phyloP scores from a whole-genome alignment of 306 rosid species.

The Cucurbita ficifolia region DNA sequence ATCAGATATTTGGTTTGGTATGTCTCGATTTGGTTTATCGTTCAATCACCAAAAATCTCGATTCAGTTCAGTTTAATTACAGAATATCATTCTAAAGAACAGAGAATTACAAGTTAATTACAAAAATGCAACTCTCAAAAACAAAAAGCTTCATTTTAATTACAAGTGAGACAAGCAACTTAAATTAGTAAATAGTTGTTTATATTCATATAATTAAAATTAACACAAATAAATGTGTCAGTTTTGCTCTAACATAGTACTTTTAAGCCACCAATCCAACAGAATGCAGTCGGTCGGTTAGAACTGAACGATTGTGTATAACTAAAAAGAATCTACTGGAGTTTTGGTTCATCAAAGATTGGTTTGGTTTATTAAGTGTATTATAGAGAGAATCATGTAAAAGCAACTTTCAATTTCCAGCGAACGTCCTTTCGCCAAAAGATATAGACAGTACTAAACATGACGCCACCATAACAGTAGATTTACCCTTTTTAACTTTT shows the following conservation, averaged over 20 bases:
- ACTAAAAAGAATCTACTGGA: neutral
- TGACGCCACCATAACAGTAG: neutral
- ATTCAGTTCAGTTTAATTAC: neutral
- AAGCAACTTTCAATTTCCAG: neutral
- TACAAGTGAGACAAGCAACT: neutral
- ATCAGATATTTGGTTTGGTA: neutral
- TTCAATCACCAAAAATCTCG: neutral
- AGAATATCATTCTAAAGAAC: neutral
- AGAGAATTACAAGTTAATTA: neutral
- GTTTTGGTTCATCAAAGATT: neutral
- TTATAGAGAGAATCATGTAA: neutral
- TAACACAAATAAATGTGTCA: neutral
- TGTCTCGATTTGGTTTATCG: neutral
- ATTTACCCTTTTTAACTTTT: neutral
- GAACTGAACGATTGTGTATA: neutral
- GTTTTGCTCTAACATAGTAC: neutral
- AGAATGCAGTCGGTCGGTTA: neutral
- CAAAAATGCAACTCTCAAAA: neutral
- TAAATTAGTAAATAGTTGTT: neutral
- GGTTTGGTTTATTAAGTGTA: neutral
- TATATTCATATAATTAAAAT: neutral
- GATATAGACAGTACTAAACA: neutral
- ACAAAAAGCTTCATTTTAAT: neutral
- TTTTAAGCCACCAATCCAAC: neutral
- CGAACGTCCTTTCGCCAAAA: neutral